Conservation (phyloP, 2,329 filamentous ascomycete genomes). For the Nothopassalora personata region DNA sequence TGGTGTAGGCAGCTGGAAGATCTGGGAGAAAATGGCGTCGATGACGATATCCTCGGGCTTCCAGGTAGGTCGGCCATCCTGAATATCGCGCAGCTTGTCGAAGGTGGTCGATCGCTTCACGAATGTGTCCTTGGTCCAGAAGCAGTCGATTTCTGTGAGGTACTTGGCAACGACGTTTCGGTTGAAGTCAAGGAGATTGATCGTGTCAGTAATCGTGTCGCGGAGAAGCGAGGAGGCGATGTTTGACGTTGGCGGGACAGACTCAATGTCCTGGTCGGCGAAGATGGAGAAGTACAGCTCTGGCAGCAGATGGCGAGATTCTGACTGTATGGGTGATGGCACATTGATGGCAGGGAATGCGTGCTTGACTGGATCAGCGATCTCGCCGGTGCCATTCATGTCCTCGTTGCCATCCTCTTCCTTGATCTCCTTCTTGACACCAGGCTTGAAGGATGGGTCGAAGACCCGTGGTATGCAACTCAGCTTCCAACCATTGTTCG, state of each 20-base stretch:
- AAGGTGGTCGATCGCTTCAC: conserved; percentile 90
- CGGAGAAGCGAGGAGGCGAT: conserved; percentile 79
- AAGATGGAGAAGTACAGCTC: conserved; percentile 95
- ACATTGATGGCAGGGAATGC: conserved; percentile 69
- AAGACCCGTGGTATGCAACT: conserved; percentile 56
- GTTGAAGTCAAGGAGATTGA: conserved; percentile 92
- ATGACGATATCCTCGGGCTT: conserved; percentile 96
- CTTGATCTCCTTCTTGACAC: conserved; percentile 8
- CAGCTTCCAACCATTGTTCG: conserved; percentile 68
- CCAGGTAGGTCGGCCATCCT: conserved; percentile 72
- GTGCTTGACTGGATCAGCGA: conserved; percentile 53
- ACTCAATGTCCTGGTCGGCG: conserved; percentile 72
- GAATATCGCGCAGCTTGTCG: conserved; percentile 68
- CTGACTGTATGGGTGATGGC: conserved; percentile 69
- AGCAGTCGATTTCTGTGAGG: conserved; percentile 90
- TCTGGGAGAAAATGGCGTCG: conserved; percentile 94
- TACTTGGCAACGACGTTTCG: conserved; percentile 80
- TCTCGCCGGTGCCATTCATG: conserved; percentile 53
- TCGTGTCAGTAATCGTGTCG: conserved; percentile 82
- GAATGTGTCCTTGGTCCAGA: conserved; percentile 84
- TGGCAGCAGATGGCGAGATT: conserved; percentile 73
- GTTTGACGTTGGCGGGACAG: conserved; percentile 70
- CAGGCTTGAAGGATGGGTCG: conserved; percentile 32
- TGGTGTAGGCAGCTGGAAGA: conserved; percentile 78
- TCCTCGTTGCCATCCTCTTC: conserved; percentile 25